These are phyloP conservation scores for Salvia miltiorrhiza DNA, from an alignment of 257 asterid genomes.

Conservation along the genomic window DNA sequence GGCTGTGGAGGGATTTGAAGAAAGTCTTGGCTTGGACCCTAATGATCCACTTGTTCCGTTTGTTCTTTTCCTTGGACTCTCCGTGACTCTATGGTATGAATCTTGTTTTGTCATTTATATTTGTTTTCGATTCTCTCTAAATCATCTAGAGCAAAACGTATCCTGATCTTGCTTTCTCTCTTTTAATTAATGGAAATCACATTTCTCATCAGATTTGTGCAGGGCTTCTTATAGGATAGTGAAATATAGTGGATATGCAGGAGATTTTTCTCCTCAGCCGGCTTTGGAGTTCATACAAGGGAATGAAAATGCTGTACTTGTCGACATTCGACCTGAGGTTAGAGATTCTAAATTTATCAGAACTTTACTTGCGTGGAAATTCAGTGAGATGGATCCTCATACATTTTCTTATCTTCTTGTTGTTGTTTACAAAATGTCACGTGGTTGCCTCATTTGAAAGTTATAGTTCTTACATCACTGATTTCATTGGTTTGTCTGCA, in stretches of 20 bases:
- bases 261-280: conserved; percentile 74
- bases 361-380: conserved; percentile 22
- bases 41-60: conserved; percentile 73
- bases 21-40: conserved; percentile 70
- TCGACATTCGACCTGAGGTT: conserved; percentile 97
- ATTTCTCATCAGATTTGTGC: conserved; percentile 85
- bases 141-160: not conserved
- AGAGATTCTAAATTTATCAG: conserved; percentile 38
- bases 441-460: not conserved
- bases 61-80: conserved; percentile 64
- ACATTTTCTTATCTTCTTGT: not conserved
- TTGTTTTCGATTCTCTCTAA: not conserved
- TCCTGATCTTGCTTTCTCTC: not conserved
- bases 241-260: conserved; percentile 90
- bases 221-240: conserved; percentile 85
- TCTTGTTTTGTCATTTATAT: conserved; percentile 11
- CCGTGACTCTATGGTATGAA: conserved; percentile 70
- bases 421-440: not conserved
- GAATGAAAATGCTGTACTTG: conserved; percentile 58
- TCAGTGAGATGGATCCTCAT: not conserved
- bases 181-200: conserved; percentile 47
- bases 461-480: conserved; percentile 9
- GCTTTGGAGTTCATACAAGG: conserved; percentile 70
- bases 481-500: conserved; percentile 29
- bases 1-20: conserved; percentile 62